These are phyloP conservation scores for Podospora appendiculata DNA, from an alignment of 495 filamentous ascomycete species.

Conservation along the genomic window DNA sequence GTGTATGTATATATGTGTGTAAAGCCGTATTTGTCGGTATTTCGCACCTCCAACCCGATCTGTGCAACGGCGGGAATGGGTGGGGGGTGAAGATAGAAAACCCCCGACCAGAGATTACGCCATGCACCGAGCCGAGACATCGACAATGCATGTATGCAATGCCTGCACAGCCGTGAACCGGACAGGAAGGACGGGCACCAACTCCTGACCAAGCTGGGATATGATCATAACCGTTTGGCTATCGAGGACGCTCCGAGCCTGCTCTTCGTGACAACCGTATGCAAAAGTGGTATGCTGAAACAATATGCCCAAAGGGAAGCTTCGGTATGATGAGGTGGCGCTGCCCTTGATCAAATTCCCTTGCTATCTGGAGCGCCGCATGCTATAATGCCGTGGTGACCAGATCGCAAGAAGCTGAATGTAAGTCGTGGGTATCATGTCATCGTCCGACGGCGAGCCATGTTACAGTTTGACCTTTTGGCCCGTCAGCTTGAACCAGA, in stretches of 20 bases:
- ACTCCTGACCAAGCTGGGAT: background rate
- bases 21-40: no score
- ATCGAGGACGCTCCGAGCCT: background rate
- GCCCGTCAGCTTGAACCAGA: slow-evolving; percentile 49
- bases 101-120: no score
- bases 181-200: background rate
- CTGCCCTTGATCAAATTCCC: no score
- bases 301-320: background rate
- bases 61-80: no score
- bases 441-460: background rate
- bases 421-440: slow-evolving; percentile 11
- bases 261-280: slow-evolving; percentile 1
- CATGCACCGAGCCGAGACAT: no score
- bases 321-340: background rate
- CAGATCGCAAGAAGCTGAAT: background rate
- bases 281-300: slow-evolving; percentile 4
- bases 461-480: slow-evolving; percentile 42
- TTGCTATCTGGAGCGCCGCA: background rate
- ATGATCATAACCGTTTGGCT: background rate
- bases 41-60: no score
- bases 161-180: no score
- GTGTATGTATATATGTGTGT: no score
- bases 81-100: no score
- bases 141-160: no score
- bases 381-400: background rate